A percentile compares a stretch with the other conserved stretches of the same genome.
Conservation (phyloP, 2,329 filamentous ascomycete species). For the Mariannaea sp. region DNA sequence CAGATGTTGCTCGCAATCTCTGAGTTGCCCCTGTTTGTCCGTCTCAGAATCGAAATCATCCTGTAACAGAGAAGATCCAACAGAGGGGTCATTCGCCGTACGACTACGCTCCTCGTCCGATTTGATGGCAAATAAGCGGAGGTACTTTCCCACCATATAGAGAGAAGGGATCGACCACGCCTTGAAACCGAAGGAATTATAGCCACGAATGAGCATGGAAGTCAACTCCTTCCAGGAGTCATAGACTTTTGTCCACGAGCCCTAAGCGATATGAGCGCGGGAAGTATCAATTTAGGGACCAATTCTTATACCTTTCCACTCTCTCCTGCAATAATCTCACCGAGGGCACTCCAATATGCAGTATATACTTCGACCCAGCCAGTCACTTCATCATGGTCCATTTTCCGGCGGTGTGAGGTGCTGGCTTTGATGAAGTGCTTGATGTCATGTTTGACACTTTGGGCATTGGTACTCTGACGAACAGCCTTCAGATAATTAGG, state of each 20-base stretch:
- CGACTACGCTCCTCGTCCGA: conserved; percentile 73
- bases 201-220: conserved; percentile 77
- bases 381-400: conserved; percentile 70
- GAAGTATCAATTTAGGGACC: neutral
- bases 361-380: conserved; percentile 89
- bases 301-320: conserved; percentile 43
- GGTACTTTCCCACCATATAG: conserved; percentile 83
- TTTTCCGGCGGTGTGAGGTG: conserved; percentile 55
- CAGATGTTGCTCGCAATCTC: conserved; percentile 87
- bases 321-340: conserved; percentile 67
- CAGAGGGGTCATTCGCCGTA: conserved; percentile 44
- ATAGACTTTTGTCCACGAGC: conserved; percentile 84
- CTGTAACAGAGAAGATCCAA: conserved; percentile 59
- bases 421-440: conserved; percentile 72
- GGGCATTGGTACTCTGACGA: conserved; percentile 70
- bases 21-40: conserved; percentile 81
- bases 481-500: conserved; percentile 71
- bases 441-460: conserved; percentile 70
- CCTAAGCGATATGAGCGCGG: conserved; percentile 39
- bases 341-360: conserved; percentile 81
- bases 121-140: conserved; percentile 87
- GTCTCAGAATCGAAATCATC: conserved; percentile 81
- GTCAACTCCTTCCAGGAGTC: conserved; percentile 87
- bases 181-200: conserved; percentile 75
- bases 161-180: conserved; percentile 93